Evolutionary conservation across 495 filamentous ascomycete species (phyloP).

Genomic region (Lasiosphaeris hirsuta): DNA sequence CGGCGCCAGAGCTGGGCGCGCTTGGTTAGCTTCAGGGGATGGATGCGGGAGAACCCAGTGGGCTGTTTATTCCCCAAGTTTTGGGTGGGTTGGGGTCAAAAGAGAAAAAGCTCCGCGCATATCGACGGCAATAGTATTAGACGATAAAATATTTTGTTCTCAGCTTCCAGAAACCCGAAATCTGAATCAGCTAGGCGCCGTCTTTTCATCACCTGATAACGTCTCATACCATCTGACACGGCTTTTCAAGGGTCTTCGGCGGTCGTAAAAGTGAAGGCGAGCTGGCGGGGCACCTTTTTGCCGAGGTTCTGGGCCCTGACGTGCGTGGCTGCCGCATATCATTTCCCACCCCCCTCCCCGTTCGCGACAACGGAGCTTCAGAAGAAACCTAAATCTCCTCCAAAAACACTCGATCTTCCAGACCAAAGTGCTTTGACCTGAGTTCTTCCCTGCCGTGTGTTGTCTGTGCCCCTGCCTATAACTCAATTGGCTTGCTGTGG

Average conservation of each 20-base stretch:
- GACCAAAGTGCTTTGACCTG: too few relatives aligned
- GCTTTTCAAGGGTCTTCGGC: neutral
- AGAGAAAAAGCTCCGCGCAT: too few relatives aligned
- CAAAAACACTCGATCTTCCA: neutral
- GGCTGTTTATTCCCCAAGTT: too few relatives aligned
- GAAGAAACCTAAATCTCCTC: neutral
- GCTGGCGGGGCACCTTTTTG: constrained; percentile 23
- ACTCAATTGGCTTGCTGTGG: neutral
- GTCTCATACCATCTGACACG: neutral
- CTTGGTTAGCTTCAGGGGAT: too few relatives aligned
- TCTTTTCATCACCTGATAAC: neutral
- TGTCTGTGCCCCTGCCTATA: neutral
- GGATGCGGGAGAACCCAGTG: too few relatives aligned
- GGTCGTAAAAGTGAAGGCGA: neutral
- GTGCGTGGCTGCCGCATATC: constrained; percentile 23
- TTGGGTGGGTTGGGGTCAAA: too few relatives aligned
- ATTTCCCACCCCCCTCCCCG: too few relatives aligned
- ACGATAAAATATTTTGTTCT: too few relatives aligned
- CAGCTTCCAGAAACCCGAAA: too few relatives aligned
- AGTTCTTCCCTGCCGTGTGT: neutral
- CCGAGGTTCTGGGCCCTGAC: constrained; percentile 33
- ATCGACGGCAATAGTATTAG: too few relatives aligned
- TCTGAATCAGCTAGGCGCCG: neutral
- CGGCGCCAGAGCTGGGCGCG: too few relatives aligned
- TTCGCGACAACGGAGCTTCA: neutral